These are phyloP conservation scores for Vickermania spadyakhi DNA, from an alignment of 208 protist genomes.

Conservation along the genomic window DNA sequence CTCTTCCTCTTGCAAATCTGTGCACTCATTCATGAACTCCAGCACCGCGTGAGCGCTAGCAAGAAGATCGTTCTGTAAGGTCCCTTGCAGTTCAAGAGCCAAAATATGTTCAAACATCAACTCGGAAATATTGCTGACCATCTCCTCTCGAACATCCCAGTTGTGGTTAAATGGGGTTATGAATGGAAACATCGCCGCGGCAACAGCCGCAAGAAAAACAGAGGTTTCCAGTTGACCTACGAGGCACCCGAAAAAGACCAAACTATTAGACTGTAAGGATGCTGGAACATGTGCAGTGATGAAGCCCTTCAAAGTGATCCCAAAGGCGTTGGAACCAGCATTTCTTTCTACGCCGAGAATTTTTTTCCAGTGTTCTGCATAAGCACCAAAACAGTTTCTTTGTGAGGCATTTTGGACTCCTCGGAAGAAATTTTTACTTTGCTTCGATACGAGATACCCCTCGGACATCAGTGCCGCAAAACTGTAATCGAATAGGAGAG, in stretches of 20 bases:
- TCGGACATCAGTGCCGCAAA: conserved; percentile 45
- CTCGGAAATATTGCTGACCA: background rate
- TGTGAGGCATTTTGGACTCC: background rate
- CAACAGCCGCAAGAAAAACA: background rate
- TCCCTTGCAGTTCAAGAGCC: too few relatives aligned
- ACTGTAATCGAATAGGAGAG: conserved; percentile 39
- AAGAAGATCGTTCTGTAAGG: background rate
- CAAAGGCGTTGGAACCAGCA: background rate
- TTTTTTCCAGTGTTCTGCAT: background rate
- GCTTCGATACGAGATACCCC: conserved; percentile 42
- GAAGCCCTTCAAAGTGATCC: background rate
- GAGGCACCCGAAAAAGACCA: background rate
- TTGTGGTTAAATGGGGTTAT: background rate
- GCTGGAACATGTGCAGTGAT: background rate
- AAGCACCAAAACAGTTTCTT: background rate
- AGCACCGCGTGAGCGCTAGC: background rate
- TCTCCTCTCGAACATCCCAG: background rate
- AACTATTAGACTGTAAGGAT: background rate
- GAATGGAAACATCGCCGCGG: background rate
- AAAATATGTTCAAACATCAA: background rate
- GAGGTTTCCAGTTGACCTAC: background rate
- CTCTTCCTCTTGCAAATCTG: background rate
- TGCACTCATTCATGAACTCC: background rate
- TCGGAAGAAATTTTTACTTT: conserved; percentile 6
- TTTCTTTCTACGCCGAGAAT: background rate